These are phyloP conservation scores for Lentinula boryana DNA, from an alignment of 768 basidiomycete genomes.

Conservation along the genomic window DNA sequence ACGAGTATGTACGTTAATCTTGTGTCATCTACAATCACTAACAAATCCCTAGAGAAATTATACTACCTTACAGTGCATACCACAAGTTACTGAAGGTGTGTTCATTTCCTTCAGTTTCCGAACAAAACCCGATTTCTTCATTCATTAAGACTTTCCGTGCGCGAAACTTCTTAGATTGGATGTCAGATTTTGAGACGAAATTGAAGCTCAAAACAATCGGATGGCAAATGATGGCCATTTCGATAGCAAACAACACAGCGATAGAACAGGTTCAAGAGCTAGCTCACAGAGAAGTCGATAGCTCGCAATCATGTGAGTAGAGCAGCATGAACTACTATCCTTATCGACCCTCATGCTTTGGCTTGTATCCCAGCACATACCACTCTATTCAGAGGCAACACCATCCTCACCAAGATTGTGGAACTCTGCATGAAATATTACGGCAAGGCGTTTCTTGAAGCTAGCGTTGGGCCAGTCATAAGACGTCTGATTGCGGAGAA, in stretches of 20 bases:
- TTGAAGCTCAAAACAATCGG: conserved; percentile 61
- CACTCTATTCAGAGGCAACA: conserved; percentile 69
- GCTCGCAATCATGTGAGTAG: conserved; percentile 55
- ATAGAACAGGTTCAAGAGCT: conserved; percentile 67
- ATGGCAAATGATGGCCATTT: conserved; percentile 59
- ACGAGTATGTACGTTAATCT: conserved; percentile 51
- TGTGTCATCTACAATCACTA: conserved; percentile 3
- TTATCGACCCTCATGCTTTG: neutral
- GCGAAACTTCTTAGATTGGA: conserved; percentile 70
- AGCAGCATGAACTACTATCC: neutral
- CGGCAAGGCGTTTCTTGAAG: conserved; percentile 75
- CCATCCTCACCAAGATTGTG: conserved; percentile 65
- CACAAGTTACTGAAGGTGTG: conserved; percentile 51
- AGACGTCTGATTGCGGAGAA: conserved; percentile 67
- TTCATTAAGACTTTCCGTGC: conserved; percentile 41
- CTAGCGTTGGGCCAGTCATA: conserved; percentile 67
- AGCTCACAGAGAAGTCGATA: conserved; percentile 66
- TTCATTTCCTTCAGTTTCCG: neutral
- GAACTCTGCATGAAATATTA: conserved; percentile 80
- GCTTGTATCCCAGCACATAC: conserved; percentile 49
- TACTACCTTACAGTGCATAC: conserved; percentile 67
- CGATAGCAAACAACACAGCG: conserved; percentile 59
- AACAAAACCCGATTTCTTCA: neutral
- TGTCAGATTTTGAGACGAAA: conserved; percentile 62
- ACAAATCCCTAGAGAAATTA: conserved; percentile 54